Evolutionary conservation across 1,284 basidiomycete species (phyloP), one percentile per base, ranked within the genome.

Genomic region (Mycena citricolor): DNA sequence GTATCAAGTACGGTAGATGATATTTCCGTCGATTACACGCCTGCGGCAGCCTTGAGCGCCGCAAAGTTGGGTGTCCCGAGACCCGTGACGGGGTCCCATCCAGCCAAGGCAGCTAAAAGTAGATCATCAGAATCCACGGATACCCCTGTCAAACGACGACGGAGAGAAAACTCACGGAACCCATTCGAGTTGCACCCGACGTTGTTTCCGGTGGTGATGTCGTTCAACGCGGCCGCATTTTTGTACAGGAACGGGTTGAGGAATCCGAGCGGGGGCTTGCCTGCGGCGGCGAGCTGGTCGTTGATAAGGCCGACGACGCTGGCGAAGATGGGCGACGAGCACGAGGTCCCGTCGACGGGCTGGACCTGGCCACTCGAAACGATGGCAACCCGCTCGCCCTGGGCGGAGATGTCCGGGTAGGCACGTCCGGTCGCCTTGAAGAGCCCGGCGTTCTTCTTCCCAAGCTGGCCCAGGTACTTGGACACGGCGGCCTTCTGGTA

Each of bases 401-500:
- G 40, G 1, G 50, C 46, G 14, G 46, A 36, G 19, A 52, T 46
- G n/a, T 52, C 46, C 21, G 50, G 50, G 39, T 38, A 52, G 3
- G 35, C 50, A 0, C 50, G 34, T 5, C 50, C 50, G 16, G 23
- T 45, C 1, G 45, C 13, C 35, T 73, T 71, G 63, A 66, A 73
- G 23, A 66, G 49, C 1, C 70, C 71, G n/a, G 57, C 42, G 57
- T 71, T 68, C 8, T 63, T 64, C 25, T 41, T 54, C 23, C 69
- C 71, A 20, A 74, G 57, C 19, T 48, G 53, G 24, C 23, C 60
- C 23, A 76, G 50, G 64, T 71, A 78, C 8, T 54, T 51, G 1
- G 57, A 44, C 10, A 77, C 73, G 5, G 68, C 67, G 2, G 53
- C 42, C 2, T 54, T 41, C 54, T 78, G 76, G 52, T 73, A 79